phyloP scores from a whole-genome alignment of 2,329 filamentous ascomycete species.

The Thielaviopsis punctulata region DNA sequence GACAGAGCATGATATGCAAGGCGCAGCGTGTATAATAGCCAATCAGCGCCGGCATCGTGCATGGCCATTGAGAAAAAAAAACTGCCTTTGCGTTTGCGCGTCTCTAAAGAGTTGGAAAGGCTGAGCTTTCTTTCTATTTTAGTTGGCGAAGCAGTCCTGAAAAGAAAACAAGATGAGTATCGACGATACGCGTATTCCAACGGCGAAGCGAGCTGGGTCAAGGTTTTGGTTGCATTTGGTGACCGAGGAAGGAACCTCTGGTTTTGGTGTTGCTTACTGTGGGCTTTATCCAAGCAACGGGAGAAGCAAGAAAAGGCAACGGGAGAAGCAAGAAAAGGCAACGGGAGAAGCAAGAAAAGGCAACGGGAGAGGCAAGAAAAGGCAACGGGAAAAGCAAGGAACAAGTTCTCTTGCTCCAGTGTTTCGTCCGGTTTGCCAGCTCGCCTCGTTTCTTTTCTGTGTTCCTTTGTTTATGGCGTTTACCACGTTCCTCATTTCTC shows the following conservation, averaged over 20 bases:
- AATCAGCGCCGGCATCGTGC: background rate
- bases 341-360: background rate
- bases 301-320: background rate
- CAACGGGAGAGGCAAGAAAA: background rate
- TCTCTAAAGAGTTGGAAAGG: background rate
- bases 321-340: background rate
- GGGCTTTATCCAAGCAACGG: too few relatives aligned
- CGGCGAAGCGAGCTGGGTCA: too few relatives aligned
- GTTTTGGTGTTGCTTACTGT: too few relatives aligned
- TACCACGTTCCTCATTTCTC: background rate
- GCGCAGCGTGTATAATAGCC: background rate
- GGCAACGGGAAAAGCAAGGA: background rate
- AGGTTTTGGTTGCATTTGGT: too few relatives aligned
- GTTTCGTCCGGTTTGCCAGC: background rate
- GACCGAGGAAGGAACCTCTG: too few relatives aligned
- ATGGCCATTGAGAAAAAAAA: background rate
- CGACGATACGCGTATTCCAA: too few relatives aligned
- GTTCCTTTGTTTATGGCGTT: background rate
- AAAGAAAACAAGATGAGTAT: too few relatives aligned
- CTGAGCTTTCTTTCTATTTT: too few relatives aligned
- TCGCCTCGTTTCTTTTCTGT: background rate
- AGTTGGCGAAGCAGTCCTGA: background rate
- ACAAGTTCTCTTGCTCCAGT: background rate
- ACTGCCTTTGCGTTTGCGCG: background rate
- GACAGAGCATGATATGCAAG: background rate